Evolutionary conservation across 495 filamentous ascomycete genomes (phyloP), one percentile per base, ranked within the genome.

Genomic region (Aspergillus sparsus): DNA sequence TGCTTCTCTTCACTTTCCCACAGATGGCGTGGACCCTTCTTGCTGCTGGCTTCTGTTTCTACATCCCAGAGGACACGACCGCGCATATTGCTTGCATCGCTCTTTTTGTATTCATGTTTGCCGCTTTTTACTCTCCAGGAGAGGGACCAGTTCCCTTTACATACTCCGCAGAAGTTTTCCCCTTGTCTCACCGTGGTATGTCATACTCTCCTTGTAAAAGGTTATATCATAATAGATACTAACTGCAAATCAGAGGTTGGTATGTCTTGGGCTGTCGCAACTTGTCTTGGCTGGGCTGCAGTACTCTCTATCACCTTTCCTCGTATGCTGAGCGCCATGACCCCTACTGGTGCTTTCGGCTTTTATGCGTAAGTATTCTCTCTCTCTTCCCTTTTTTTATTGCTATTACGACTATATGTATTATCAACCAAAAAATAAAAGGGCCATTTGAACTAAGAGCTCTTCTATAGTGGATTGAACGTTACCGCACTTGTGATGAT

Each of bases 1-100:
- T 96, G 1, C 82, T 94, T 1, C 82, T 94, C 6, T 89, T 92
- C 71, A 96, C 91, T 10, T 93, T 93, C 71, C 91, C 91, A 0
- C 80, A 92, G 46, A 93, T 94, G 90, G 85, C 80, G 36, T 90
- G 88, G 87, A 88, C 87, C 27, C 74, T 93, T 9, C 78, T 93
- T 0, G 86, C 84, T 3, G 88, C 86, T 2, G 89, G 87, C 0
- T 80, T 92, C 50, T 88, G 80, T 68, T 92, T 85, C 66, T 83
- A 85, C 54, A 86, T 93, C 59, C 85, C 86, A 0, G 50, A 63
- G 2, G 41, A 78, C 57, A 49, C 71, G 58, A 61, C 46, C 0
- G 82, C 84, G 0, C 87, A 89, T 66, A 66, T 87, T 1, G 86
- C 73, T 3, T 67, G 88, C 0, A 81, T 90, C 31, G 82, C 85